Conservation (phyloP, 202 grass and related monocot species). For the Setaria italica region DNA sequence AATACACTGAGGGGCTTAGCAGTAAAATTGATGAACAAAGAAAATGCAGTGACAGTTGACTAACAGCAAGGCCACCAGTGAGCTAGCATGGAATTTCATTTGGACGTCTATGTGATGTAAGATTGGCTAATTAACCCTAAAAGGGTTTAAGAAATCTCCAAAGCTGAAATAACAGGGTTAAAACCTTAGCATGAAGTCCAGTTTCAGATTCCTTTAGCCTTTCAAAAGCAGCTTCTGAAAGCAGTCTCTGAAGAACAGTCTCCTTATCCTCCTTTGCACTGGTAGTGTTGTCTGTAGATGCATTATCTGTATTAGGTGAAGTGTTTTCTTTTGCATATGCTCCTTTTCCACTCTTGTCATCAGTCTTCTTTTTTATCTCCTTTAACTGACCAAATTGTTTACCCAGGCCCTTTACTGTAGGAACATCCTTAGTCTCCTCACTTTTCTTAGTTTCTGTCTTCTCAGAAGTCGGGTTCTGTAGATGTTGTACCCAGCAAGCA, state of each 20-base stretch:
- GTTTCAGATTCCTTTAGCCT: constrained; percentile 74
- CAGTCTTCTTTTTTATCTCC: constrained; percentile 93
- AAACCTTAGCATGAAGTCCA: constrained; percentile 81
- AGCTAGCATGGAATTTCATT: constrained; percentile 20
- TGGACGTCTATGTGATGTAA: constrained; percentile 18
- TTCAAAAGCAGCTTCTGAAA: constrained; percentile 73
- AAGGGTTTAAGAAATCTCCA: constrained; percentile 35
- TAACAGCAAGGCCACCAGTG: constrained; percentile 9
- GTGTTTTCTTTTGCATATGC: constrained; percentile 57
- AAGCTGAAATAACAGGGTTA: constrained; percentile 39
- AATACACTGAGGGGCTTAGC: constrained; percentile 23
- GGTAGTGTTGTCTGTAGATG: constrained; percentile 38
- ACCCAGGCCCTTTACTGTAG: constrained; percentile 89
- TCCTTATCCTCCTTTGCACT: constrained; percentile 69
- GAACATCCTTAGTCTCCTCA: constrained; percentile 70
- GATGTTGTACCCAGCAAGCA: constrained; percentile 97
- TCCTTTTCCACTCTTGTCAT: constrained; percentile 67
- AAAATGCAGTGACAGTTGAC: constrained; percentile 9
- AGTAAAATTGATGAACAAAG: constrained; percentile 31
- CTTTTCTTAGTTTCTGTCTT: constrained; percentile 77
- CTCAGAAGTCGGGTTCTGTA: constrained; percentile 81
- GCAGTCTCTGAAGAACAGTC: constrained; percentile 58
- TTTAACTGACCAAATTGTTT: constrained; percentile 97
- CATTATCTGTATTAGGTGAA: constrained; percentile 43
- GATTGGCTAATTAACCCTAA: constrained; percentile 16